Evolutionary conservation across 2,329 filamentous ascomycete genomes (phyloP).

Genomic region (Ascochyta clinopodiicola): DNA sequence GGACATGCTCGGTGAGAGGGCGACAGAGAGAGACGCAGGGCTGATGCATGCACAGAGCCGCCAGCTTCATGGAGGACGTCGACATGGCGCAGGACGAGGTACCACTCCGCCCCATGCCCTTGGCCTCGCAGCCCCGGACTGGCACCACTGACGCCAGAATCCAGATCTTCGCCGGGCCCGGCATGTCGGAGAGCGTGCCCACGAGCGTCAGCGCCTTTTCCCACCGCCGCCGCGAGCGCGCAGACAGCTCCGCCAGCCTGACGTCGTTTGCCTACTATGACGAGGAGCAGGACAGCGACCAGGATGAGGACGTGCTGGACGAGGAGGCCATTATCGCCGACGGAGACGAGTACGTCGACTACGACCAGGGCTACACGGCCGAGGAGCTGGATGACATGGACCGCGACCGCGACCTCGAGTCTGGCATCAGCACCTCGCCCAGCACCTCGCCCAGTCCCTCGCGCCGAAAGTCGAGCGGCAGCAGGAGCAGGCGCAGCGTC

Average conservation of each 20-base stretch:
- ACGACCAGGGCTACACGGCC: constrained; percentile 41
- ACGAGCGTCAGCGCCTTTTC: constrained; percentile 91
- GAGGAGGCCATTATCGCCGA: constrained; percentile 45
- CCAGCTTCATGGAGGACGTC: constrained; percentile 91
- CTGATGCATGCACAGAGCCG: constrained; percentile 20
- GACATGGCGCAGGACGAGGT: constrained; percentile 98
- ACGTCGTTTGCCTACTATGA: constrained; percentile 78
- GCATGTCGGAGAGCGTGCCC: constrained; percentile 90
- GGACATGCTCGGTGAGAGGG: not conserved
- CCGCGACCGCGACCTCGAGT: constrained; percentile 50
- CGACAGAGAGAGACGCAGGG: not conserved
- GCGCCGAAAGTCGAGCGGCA: constrained; percentile 68
- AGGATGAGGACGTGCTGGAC: constrained; percentile 34
- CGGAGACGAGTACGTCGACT: constrained; percentile 29
- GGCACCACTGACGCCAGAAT: constrained; percentile 45
- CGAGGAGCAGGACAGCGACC: constrained; percentile 66
- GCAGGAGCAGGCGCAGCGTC: constrained; percentile 62
- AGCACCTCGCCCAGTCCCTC: constrained; percentile 28
- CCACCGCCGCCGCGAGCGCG: constrained; percentile 74
- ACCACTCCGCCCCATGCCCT: constrained; percentile 40
- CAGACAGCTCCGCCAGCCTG: constrained; percentile 80
- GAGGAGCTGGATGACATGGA: constrained; percentile 53
- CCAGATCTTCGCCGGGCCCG: constrained; percentile 82
- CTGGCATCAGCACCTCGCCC: constrained; percentile 12
- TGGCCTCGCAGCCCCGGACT: constrained; percentile 23